phyloP scores from a whole-genome alignment of 2,329 filamentous ascomycete species.

The Acephala macrosclerotiorum region DNA sequence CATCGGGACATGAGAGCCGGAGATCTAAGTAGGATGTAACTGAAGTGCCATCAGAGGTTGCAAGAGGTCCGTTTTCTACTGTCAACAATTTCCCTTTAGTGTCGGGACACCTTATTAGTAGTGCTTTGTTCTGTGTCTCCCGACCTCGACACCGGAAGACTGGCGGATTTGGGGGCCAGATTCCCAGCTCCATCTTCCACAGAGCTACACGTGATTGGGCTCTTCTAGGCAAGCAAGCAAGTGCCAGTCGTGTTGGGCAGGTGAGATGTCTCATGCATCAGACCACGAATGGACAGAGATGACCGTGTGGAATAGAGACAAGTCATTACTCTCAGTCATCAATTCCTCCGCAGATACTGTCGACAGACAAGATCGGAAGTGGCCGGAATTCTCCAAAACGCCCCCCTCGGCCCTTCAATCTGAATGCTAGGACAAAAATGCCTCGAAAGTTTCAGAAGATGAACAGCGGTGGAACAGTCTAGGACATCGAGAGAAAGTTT shows the following conservation, averaged over 20 bases:
- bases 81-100: too few relatives aligned
- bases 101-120: too few relatives aligned
- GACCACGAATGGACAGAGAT: neutral
- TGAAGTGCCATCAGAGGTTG: too few relatives aligned
- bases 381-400: constrained; percentile 20
- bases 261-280: neutral
- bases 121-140: too few relatives aligned
- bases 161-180: constrained; percentile 1
- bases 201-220: neutral
- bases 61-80: too few relatives aligned
- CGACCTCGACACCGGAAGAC: too few relatives aligned
- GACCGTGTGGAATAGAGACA: constrained; percentile 17
- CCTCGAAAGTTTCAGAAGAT: constrained; percentile 13
- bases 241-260: constrained; percentile 4
- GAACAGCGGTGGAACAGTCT: constrained; percentile 23
- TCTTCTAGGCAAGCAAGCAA: neutral
- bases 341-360: constrained; percentile 19
- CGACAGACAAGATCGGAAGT: constrained; percentile 13
- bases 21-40: too few relatives aligned
- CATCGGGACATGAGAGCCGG: too few relatives aligned
- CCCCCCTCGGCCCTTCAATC: constrained; percentile 9
- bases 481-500: neutral
- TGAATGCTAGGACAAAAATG: constrained; percentile 25
- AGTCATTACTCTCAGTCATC: constrained; percentile 12
- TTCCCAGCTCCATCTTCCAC: neutral